phyloP scores from a whole-genome alignment of 306 rosid genomes.

The Cucurbita ficifolia region DNA sequence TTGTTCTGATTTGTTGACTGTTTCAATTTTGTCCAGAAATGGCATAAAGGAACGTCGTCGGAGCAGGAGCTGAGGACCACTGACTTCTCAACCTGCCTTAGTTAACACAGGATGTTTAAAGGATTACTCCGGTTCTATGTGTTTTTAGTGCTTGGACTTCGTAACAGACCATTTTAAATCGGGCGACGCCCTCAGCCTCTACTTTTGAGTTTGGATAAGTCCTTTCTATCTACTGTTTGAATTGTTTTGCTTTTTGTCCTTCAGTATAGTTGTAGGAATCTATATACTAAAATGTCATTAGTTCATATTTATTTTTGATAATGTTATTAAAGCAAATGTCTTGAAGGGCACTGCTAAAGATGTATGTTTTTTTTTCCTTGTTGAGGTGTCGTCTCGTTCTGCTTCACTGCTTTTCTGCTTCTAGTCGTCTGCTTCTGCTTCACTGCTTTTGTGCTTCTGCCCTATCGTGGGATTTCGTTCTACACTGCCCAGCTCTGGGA shows the following conservation, averaged over 20 bases:
- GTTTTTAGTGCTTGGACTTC: conserved; percentile 50
- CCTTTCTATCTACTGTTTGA: conserved; percentile 38
- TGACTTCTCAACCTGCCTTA: conserved; percentile 11
- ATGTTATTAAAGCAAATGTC: conserved; percentile 23
- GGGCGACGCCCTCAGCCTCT: conserved; percentile 63
- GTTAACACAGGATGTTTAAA: conserved; percentile 13
- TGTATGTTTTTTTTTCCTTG: conserved; percentile 27
- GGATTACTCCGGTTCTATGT: conserved; percentile 40
- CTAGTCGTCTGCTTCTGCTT: conserved; percentile 57
- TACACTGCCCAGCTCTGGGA: conserved; percentile 48
- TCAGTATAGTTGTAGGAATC: conserved; percentile 30
- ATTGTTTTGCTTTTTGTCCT: conserved; percentile 26
- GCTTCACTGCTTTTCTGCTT: conserved; percentile 60
- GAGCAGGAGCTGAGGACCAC: conserved; percentile 64
- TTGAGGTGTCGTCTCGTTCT: conserved; percentile 70
- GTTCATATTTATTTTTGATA: conserved; percentile 18
- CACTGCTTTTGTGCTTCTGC: conserved; percentile 64
- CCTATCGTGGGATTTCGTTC: conserved; percentile 38
- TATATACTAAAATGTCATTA: conserved; percentile 2
- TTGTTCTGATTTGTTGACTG: neutral
- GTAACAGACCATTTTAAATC: conserved; percentile 38
- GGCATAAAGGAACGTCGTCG: conserved; percentile 80
- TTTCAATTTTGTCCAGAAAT: conserved; percentile 40
- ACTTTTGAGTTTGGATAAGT: conserved; percentile 62
- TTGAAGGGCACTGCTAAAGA: conserved; percentile 37